These are phyloP conservation scores for Nymphaea thermarum DNA, from an alignment of 164 flowering plant genomes.

Conservation along the genomic window DNA sequence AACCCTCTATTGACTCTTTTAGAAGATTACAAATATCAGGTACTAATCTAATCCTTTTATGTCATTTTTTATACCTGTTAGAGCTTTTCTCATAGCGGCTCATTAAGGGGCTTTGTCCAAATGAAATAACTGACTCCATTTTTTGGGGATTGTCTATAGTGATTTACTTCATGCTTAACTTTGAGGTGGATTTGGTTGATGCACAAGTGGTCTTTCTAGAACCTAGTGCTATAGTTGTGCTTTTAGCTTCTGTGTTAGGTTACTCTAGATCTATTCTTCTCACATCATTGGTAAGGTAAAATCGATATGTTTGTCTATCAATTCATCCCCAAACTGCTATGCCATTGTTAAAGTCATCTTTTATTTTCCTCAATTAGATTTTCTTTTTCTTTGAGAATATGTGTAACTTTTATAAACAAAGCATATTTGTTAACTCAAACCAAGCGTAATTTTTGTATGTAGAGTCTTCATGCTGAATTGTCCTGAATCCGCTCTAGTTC, in stretches of 20 bases:
- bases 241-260: slow-evolving; percentile 73
- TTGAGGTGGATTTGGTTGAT: slow-evolving; percentile 89
- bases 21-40: slow-evolving; percentile 86
- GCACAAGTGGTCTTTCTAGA: slow-evolving; percentile 84
- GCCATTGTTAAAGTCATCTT: background rate
- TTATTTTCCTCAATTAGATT: background rate
- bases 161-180: slow-evolving; percentile 70
- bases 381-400: background rate
- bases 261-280: slow-evolving; percentile 85
- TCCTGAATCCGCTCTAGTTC: too few relatives aligned
- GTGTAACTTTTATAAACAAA: background rate
- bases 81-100: background rate
- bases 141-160: slow-evolving; percentile 63
- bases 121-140: background rate
- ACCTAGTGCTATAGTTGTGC: slow-evolving; percentile 55
- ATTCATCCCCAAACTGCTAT: background rate
- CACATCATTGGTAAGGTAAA: slow-evolving; percentile 95
- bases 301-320: background rate
- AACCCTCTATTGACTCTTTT: slow-evolving; percentile 51
- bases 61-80: background rate
- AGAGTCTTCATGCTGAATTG: too few relatives aligned
- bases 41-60: slow-evolving; percentile 11
- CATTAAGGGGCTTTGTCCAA: background rate
- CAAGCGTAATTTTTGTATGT: too few relatives aligned
- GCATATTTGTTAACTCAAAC: too few relatives aligned